A percentile compares a stretch with the other conserved stretches of the same genome.
phyloP scores from a whole-genome alignment of 306 rosid genomes.

The Canavalia gladiata region DNA sequence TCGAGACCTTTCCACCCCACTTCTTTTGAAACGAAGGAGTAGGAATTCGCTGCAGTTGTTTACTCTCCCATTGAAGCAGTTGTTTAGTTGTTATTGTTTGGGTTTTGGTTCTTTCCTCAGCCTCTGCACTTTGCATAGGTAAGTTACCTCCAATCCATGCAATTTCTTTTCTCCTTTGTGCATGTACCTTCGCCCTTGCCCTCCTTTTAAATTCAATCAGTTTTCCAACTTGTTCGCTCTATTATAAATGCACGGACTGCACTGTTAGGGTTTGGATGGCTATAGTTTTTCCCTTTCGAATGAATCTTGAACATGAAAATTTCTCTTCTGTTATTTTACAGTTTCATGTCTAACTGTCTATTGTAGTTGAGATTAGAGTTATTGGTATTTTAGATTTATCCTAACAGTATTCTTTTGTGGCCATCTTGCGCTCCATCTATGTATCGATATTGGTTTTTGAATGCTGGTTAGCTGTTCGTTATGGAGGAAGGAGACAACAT shows the following conservation, averaged over 20 bases:
- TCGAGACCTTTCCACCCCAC: background rate
- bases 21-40: background rate
- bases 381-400: background rate
- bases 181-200: background rate
- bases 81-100: too few species aligned
- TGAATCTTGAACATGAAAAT: background rate
- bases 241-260: background rate
- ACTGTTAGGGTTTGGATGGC: background rate
- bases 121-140: background rate
- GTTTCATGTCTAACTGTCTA: background rate
- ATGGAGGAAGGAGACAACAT: slow-evolving; percentile 77
- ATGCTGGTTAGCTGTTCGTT: slow-evolving; percentile 1
- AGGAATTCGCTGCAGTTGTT: background rate
- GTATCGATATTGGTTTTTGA: background rate
- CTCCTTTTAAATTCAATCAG: background rate
- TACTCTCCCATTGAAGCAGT: background rate
- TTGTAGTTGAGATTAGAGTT: background rate
- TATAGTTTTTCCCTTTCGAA: background rate
- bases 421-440: background rate
- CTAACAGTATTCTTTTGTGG: background rate
- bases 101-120: background rate
- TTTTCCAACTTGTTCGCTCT: background rate
- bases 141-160: background rate
- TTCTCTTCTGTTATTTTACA: background rate
- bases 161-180: background rate